Conservation (phyloP, 148 eudicot species). For the Rhododendron simsii region DNA sequence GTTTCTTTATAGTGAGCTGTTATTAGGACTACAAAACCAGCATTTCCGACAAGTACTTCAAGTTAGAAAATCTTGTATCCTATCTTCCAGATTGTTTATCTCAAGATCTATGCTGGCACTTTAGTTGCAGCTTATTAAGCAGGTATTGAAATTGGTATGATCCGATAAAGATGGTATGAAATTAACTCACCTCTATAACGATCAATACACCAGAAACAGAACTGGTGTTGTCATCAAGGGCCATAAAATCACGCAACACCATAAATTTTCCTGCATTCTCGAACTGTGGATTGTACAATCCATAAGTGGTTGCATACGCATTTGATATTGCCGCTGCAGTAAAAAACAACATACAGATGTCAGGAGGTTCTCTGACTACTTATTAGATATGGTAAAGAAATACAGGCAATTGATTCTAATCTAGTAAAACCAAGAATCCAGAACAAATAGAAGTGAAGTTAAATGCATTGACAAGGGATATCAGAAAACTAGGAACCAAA, state of each 20-base stretch:
- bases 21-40: background rate
- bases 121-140: no score
- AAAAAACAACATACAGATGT: background rate
- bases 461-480: no score
- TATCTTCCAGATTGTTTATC: background rate
- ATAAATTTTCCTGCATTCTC: constrained; percentile 35
- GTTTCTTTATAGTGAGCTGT: background rate
- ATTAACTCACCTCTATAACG: constrained; percentile 70
- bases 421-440: no score
- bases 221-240: constrained; percentile 42
- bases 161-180: background rate
- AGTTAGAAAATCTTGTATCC: background rate
- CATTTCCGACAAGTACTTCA: background rate
- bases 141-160: no score
- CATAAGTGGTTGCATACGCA: constrained; percentile 21
- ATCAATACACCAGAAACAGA: constrained; percentile 66
- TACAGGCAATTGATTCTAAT: no score
- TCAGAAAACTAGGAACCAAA: no score
- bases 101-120: background rate
- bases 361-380: no score
- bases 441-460: no score
- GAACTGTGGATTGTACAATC: constrained; percentile 37
- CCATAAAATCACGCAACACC: constrained; percentile 48
- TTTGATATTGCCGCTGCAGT: constrained; percentile 66
- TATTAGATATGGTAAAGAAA: no score